Evolutionary conservation across 2,329 filamentous ascomycete species (phyloP), one percentile per base, ranked within the genome.

Genomic region (Aureobasidium sp.): DNA sequence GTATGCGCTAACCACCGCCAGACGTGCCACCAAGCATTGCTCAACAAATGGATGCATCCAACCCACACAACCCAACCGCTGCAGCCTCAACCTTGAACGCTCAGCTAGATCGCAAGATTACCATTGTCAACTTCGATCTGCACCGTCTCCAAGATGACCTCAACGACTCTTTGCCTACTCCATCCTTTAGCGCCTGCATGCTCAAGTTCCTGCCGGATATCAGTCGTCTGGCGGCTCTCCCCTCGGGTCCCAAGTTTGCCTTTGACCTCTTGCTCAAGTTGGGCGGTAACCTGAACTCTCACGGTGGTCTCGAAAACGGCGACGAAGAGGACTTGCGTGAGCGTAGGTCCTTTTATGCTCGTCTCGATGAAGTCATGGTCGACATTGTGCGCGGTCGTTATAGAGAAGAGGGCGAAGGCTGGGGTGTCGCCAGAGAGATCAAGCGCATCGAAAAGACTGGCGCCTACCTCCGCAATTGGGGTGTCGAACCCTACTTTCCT

Each of bases 91-190:
- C 78, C 1, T 75, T 81, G 63, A 80, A 80, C 67, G 78, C 78
- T n/a, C 79, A 81, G 67, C 77, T 81, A 63, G 79, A 81, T 69
- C 79, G 79, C 74, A 81, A 81, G 66, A 81, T 81, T 71, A 81
- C 79, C 38, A 81, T 81, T 60, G 78, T 81, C 60, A 81, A 81
- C 72, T 81, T 81, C 68, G 79, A 81, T 67, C 77, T 81, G 3
- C 79, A 81, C 72, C 77, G 79, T 55, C 74, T 81, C 49, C 79
- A 81, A 68, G 79, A 81, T 69, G 78, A 80, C 65, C 74, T 81
- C 65, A 81, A 81, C 70, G 78, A 80, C 67, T 78, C 76, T 57
- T 78, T 81, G 55, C 78, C 77, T 21, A 77, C 77, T 5, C 74
- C 78, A 4, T 79, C 79, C 65, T 81, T 81, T 69, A 77, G 76